Percentiles rank a stretch among this genome's conserved stretches.
phyloP scores from a whole-genome alignment of 371 early-diverging fungal genomes.

The Apophysomyces sp. region DNA sequence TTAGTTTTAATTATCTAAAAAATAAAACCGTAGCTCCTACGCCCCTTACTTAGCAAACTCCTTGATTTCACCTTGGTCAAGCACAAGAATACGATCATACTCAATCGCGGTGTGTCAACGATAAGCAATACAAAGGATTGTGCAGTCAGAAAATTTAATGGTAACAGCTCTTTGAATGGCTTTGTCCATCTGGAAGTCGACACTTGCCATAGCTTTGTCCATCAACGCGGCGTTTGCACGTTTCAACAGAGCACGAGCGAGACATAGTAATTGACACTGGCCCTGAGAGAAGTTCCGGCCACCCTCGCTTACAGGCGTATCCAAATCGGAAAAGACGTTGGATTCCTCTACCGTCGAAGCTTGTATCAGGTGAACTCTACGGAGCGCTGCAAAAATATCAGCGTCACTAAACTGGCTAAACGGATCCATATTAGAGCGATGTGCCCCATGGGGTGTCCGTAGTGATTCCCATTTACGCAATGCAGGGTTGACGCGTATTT shows the following conservation, averaged over 20 bases:
- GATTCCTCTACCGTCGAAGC: background rate
- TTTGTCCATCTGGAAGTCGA: conserved; percentile 59
- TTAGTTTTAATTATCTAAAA: no score
- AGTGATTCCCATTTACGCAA: no score
- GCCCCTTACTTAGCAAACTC: conserved; percentile 16
- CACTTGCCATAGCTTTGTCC: conserved; percentile 52
- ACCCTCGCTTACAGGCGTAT: conserved; percentile 53
- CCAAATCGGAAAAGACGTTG: conserved; percentile 24
- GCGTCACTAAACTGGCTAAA: conserved; percentile 54
- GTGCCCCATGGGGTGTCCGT: no score
- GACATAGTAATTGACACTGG: conserved; percentile 74
- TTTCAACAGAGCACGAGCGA: conserved; percentile 70
- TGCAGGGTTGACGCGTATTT: no score
- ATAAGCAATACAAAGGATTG: conserved; percentile 65
- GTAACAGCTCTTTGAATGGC: conserved; percentile 52
- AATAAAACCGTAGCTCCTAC: background rate
- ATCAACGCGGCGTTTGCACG: conserved; percentile 41
- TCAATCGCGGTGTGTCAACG: conserved; percentile 50
- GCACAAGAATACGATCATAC: conserved; percentile 23
- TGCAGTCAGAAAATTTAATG: conserved; percentile 50
- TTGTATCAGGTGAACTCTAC: conserved; percentile 46
- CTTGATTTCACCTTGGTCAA: conserved; percentile 22
- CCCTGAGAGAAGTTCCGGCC: conserved; percentile 77
- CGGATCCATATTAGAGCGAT: conserved; percentile 65
- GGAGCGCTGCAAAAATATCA: conserved; percentile 64